Conservation (phyloP, 129 eudicot genomes). For the Erigeron canadensis region DNA sequence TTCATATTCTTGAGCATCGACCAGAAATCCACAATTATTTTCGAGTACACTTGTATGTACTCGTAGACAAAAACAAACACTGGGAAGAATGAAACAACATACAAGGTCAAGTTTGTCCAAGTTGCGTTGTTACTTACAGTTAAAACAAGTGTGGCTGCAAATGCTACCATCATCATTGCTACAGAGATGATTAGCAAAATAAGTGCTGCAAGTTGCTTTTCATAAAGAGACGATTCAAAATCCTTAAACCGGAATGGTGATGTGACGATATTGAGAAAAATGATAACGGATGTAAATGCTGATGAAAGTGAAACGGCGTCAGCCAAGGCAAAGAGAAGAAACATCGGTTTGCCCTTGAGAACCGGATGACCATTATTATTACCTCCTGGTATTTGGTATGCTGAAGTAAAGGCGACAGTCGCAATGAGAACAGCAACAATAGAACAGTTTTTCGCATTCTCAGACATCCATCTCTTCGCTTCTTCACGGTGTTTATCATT, state of each 20-base stretch:
- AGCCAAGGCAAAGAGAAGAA: conserved; percentile 30
- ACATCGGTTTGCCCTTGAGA: conserved; percentile 23
- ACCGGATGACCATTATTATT: conserved; percentile 27
- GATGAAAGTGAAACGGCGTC: conserved; percentile 40
- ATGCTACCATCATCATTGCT: conserved; percentile 49
- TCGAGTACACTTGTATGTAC: conserved; percentile 5
- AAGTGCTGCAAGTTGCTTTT: conserved; percentile 28
- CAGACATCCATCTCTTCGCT: conserved; percentile 42
- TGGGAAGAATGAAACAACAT: conserved; percentile 39
- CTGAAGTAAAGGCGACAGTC: conserved; percentile 53
- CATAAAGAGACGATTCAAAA: conserved; percentile 29
- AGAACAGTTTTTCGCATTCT: conserved; percentile 47
- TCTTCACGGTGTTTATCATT: conserved; percentile 24
- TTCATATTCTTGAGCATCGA: background rate
- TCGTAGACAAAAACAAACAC: conserved; percentile 27
- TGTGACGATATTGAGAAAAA: conserved; percentile 36
- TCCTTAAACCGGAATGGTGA: conserved; percentile 33
- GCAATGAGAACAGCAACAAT: conserved; percentile 49
- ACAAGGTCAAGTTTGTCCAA: conserved; percentile 35
- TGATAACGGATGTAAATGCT: conserved; percentile 34
- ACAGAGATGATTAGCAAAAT: conserved; percentile 34
- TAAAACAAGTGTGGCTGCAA: conserved; percentile 43
- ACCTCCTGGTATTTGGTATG: conserved; percentile 47
- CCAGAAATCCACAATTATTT: background rate
- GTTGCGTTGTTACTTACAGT: conserved; percentile 16